Evolutionary conservation across 2,329 filamentous ascomycete species (phyloP), one percentile per base, ranked within the genome.

Genomic region (Trichoderma harzianum): DNA sequence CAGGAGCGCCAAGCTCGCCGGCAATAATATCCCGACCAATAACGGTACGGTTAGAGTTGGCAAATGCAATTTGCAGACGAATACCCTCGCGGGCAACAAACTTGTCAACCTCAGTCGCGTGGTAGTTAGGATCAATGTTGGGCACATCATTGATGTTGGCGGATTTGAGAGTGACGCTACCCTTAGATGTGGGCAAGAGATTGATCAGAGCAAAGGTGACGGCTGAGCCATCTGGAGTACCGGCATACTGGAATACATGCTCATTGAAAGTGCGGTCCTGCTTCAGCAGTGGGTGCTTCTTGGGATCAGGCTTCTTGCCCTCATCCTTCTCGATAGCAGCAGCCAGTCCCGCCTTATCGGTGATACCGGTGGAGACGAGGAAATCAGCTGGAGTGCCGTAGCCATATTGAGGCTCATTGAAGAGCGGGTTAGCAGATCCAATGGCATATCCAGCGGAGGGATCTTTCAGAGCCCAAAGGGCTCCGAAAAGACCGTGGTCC

Each of bases 341-440:
- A 6, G 72, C 73, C 3, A 83, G 78, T 0, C 77, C 78, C 0
- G 80, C 74, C 16, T 75, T 76, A 10, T 75, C 72, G 7, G n/a
- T 47, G 3, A 82, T 74, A 24, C 74, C 74, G 0, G 75, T 76
- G 1, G 76, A 78, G 8, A 80, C 78, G 14, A 82, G 76, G 74
- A 82, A 84, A 74, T 84, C 82, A 58, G 77, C 69, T 0, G 82
- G 82, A 5, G 77, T 73, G 1, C 82, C 83, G 55, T 79, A 72
- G 1, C 74, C 68, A 72, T 83, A 84, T 24, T 82, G 79, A 0
- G 80, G 79, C 63, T 80, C 74, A 1, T 72, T 75, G 71, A 82
- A 83, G 10, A 80, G 66, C 3, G 81, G 77, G 47, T 82, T 83
- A 1, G 75, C 43, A 0, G 82, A 80, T 5, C 80, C 80, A 10